phyloP scores from a whole-genome alignment of 306 rosid species.

The Quercus glauca region DNA sequence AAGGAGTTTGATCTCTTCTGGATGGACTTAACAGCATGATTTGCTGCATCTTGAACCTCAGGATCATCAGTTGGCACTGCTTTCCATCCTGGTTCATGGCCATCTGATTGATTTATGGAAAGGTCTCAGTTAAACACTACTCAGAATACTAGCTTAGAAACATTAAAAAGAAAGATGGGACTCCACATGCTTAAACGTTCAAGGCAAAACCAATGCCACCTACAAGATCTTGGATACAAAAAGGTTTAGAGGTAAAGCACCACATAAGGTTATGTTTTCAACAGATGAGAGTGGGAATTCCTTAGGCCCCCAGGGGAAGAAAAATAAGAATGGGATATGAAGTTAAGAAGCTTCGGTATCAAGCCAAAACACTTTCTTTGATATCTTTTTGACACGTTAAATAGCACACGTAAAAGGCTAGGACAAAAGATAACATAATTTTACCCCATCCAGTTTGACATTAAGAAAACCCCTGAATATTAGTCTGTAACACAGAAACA shows the following conservation, averaged over 20 bases:
- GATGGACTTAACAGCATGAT: slow-evolving; percentile 35
- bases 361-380: not conserved
- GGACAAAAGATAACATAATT: too few species aligned
- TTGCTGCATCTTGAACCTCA: slow-evolving; percentile 50
- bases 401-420: not conserved
- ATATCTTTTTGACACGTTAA: not conserved
- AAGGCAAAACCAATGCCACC: not conserved
- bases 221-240: not conserved
- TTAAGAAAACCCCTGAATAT: too few species aligned
- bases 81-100: slow-evolving; percentile 31
- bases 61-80: slow-evolving; percentile 30
- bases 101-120: slow-evolving; percentile 23
- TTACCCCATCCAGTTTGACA: too few species aligned
- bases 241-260: not conserved
- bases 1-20: slow-evolving; percentile 27
- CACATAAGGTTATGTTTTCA: not conserved
- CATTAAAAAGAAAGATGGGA: not conserved
- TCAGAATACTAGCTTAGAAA: slow-evolving; percentile 11
- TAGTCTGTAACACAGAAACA: too few species aligned
- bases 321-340: not conserved
- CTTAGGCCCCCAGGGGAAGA: not conserved
- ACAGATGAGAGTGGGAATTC: not conserved
- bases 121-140: not conserved
- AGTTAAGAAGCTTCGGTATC: not conserved
- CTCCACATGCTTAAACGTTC: not conserved